Conservation (phyloP, 2,329 filamentous ascomycete species). For the Diplodia seriata region DNA sequence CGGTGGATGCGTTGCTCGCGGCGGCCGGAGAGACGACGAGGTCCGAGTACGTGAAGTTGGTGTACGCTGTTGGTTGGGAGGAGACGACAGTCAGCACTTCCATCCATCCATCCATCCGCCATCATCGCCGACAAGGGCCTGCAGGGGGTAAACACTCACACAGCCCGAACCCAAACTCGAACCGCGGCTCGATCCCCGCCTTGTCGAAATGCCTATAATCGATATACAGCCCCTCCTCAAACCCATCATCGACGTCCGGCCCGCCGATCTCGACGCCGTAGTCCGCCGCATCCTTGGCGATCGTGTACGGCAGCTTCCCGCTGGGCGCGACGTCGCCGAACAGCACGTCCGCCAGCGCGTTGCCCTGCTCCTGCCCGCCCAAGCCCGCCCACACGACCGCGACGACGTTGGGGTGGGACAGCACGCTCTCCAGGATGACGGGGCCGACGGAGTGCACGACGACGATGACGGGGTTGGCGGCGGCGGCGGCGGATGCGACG, state of each 20-base stretch:
- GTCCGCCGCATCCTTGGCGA: conserved; percentile 45
- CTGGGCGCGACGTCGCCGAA: conserved; percentile 75
- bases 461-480: conserved; percentile 48
- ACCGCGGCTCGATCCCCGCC: conserved; percentile 50
- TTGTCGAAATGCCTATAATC: conserved; percentile 56
- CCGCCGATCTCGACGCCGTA: conserved; percentile 42
- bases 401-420: conserved; percentile 47
- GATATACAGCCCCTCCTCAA: conserved; percentile 52
- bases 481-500: conserved; percentile 40
- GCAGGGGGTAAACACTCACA: conserved; percentile 37
- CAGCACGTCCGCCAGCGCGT: conserved; percentile 60
- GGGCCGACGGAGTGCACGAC: conserved; percentile 50
- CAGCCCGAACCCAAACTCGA: conserved; percentile 55
- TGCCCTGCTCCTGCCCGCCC: conserved; percentile 55
- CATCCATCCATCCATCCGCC: no score
- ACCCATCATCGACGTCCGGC: conserved; percentile 41
- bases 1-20: conserved; percentile 17
- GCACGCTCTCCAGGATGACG: conserved; percentile 45
- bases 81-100: neutral
- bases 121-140: no score
- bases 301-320: conserved; percentile 65
- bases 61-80: conserved; percentile 46
- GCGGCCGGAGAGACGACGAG: conserved; percentile 40
- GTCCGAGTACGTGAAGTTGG: conserved; percentile 51
- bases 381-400: conserved; percentile 51